Base-by-base conservation (phyloP, 2,329 filamentous ascomycete species). In the Trichoderma aggressivum region DNA sequence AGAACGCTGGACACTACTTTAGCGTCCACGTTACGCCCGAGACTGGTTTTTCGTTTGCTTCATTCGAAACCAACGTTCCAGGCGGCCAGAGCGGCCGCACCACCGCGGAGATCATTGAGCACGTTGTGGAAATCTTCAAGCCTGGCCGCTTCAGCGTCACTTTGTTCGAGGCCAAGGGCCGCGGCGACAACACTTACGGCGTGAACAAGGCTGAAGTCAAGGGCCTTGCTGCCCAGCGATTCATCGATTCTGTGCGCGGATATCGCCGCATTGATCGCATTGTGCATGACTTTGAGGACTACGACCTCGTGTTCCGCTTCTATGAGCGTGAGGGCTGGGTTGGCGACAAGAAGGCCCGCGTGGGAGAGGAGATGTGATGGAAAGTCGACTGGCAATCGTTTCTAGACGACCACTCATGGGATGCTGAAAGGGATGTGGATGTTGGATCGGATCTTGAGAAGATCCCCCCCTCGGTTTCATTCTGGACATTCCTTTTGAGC, bases 21-120 rank as follows among this genome's bases (percentile, higher is more conserved):
- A 99, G 95, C 1, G 96, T 99, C 28, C 96, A 99, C 79, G 96
- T 99, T 75, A 99, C 96, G 0, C 96, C 96, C 0, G 96, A 99
- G 86, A 94, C 95, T 16, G 90, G 97, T 78, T 99, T 95, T 85
- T 98, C 94, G 6, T 99, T 97, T 80, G 96, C 96, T 43, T 98
- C 94, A 2, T 99, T 99, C 79, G 96, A 99, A 86, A 98, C 96
- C 75, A 99, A 98, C 76, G 95, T 99, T 5, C 96, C 96, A 1
- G 92, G 94, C 30, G 91, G 90, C 6, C 94, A 97, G 83, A 93
- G 89, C 70, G 94, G 94, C 18, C 92, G 94, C 73, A 92, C 94
- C 79, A 98, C 95, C 0, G 90, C 90, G 30, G 95, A 97, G 74
- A 91, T 98, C 72, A 92, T 99, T 73, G 90, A 97, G 81, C 94